Base-by-base conservation (phyloP, 371 early-diverging fungal species). In the Mucor sp. region DNA sequence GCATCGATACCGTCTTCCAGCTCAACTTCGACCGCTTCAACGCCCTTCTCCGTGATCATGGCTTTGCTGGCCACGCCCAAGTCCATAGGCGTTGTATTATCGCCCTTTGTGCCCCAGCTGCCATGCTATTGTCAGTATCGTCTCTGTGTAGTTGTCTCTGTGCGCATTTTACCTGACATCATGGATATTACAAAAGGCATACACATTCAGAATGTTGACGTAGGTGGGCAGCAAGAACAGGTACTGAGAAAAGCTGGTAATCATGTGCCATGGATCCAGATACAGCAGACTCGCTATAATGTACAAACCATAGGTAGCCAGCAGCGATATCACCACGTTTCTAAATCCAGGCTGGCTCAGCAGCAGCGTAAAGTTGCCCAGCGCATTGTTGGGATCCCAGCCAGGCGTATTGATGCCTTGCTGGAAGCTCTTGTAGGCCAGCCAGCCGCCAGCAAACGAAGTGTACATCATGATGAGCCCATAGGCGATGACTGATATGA, bases 31-130 rank as follows among this genome's bases (percentile, higher is more conserved):
- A 88, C 91, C 3, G 84, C 83, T 35, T 87, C 86, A 27, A 74
- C 69, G 19, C 82, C 81, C 65, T 85, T 75, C 32, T 80, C 76
- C 5, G 63, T 67, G 0, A 65, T 66, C 0, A 44, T 62, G 4
- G 70, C 65, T 69, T 74, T 79, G 21, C 66, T 82, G 33, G 84
- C 87, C 7, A 79, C 79, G 17, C 89, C 89, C 19, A 86, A 76
- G 74, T 87, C 78, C 69, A 78, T 79, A 15, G 79, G 69, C 0
- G 79, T 65, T 0, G 71, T 56, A 57, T 88, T 91, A 68, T 90
- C 94, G 58, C 96, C 96, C 75, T 95, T 95, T 11, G 97, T 96
- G n/a, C 97, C 97, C 97, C 97, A 96, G 33, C 94, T 91, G 47
- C 32, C 33, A 33, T 43, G 25, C 15, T 8, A n/a, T 43, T 41